phyloP scores from a whole-genome alignment of 2,329 filamentous ascomycete genomes.

The Pseudopithomyces chartarum region DNA sequence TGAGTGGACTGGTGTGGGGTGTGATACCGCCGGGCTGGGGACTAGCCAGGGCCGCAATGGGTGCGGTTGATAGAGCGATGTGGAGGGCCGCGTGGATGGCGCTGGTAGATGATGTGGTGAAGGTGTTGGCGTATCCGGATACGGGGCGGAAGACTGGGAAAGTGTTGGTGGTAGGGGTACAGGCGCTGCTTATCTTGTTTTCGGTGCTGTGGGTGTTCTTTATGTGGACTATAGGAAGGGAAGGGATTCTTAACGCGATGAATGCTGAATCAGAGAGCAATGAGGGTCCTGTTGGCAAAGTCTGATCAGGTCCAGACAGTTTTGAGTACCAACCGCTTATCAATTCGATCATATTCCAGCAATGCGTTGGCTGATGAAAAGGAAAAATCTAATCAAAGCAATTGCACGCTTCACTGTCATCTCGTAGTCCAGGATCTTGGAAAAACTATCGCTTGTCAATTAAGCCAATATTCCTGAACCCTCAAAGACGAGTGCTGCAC shows the following conservation, averaged over 20 bases:
- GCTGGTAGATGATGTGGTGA: slow-evolving; percentile 25
- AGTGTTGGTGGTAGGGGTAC: slow-evolving; percentile 12
- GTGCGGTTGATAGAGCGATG: slow-evolving; percentile 11
- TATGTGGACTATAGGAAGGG: background rate
- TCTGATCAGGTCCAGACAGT: too few species aligned
- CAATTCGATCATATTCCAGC: too few species aligned
- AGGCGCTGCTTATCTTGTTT: slow-evolving; percentile 5
- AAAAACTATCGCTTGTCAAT: too few species aligned
- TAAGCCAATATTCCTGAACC: too few species aligned
- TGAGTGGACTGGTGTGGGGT: slow-evolving; percentile 6
- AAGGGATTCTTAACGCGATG: background rate
- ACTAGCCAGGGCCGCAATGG: slow-evolving; percentile 8
- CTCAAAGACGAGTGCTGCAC: too few species aligned
- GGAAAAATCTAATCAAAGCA: too few species aligned
- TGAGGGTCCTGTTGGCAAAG: too few species aligned
- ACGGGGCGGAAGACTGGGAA: slow-evolving; percentile 15
- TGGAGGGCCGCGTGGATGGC: slow-evolving; percentile 21
- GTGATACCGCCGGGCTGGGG: slow-evolving; percentile 8
- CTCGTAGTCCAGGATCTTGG: too few species aligned
- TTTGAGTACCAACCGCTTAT: too few species aligned
- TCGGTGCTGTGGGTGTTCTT: slow-evolving; percentile 3
- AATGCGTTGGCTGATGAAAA: too few species aligned
- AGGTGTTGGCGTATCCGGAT: slow-evolving; percentile 18
- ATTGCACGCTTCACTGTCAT: too few species aligned
- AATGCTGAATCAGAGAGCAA: too few species aligned